Base-by-base conservation (phyloP, 2,329 filamentous ascomycete species). In the Metarhizium humberi region DNA sequence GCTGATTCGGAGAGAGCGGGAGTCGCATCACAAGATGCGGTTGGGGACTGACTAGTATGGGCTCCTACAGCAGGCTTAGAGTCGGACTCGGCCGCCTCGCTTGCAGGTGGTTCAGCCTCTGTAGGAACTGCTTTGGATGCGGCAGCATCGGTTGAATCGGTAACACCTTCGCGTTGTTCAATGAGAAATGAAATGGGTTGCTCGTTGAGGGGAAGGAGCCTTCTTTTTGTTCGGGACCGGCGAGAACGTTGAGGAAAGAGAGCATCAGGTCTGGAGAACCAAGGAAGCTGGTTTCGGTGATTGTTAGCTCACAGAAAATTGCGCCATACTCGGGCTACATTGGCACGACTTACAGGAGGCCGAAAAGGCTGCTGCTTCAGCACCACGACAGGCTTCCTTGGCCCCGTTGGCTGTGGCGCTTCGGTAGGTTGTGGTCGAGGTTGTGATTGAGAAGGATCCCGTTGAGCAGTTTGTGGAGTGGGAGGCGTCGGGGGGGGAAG, bases 181-280 rank as follows among this genome's bases (percentile, higher is more conserved):
- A 66, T 63, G 18, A 75, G 77, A 2, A 76, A 63, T 50, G 76
- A 75, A 0, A 81, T 69, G 14, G 69, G 62, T 38, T 70, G 62
- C 5, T 67, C 67, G 43, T 73, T 65, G 6, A 68, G 64, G 18
- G 66, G 67, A 25, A 75, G 59, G 6, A 65, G 66, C 60, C 71
- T 77, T 66, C 75, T 77, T 60, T 71, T 74, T 40, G 71, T 69
- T 61, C 69, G 75, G 13, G 69, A 67, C 45, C 69, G 71, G 11
- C 63, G 59, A 34, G 66, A 64, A 62, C 65, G 65, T 51, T 60
- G 62, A 13, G 82, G 81, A 62, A 82, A 86, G 10, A 73, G 69
- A 32, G 69, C 61, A 36, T 79, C 76, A 3, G 79, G 77, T 36
- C 67, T 68, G 0, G 81, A 83, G 30, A 75, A 63, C 81, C 82